Evolutionary conservation across 441 rosid species (phyloP), one percentile per base, ranked within the genome.

Genomic region (Geranium incanum): DNA sequence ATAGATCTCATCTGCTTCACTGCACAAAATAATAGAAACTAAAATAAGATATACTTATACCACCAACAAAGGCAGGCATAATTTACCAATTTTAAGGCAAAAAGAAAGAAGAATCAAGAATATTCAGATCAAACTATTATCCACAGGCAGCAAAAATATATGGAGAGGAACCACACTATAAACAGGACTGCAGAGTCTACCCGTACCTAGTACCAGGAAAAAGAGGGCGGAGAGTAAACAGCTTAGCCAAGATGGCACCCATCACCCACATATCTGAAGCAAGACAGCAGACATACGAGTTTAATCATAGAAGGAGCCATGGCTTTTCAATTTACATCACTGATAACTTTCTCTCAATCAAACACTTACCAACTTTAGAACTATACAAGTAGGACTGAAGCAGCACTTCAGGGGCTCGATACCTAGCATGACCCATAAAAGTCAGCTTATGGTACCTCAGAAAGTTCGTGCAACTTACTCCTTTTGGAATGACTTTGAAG

Each of bases 221-320:
- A 64, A 95, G 97, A 70, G 99, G 99, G 67, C 88, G 86, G 12
- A 95, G 86, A 66, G 87, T 78, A 66, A 95, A 81, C 77, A 95
- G 67, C 76, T 95, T 97, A 21, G 97, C 92, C 88, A 95, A 86
- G 45, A 92, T 92, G 68, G 99, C 99, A 45, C 99, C 96, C 98
- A 95, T 95, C 11, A 97, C 99, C 98, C 99, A 95, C 96, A 95
- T 89, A 82, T 95, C 98, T 95, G 85, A 3, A 69, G 18, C 43
- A 19, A 15, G 36, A 36, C 28, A 55, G 66, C 18, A 9, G 18
- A 52, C 15, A 21, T 23, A 48, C 48, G 60, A 6, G 5, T 33
- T 59, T 36, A 21, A 12, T 13, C n/a, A 64, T 8, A 19, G 6
- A 19, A 18, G 65, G 55, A 60, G 15, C 16, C 69, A 16, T 41